Conservation (phyloP, 2,329 filamentous ascomycete species). For the Aureobasidium namibiae region DNA sequence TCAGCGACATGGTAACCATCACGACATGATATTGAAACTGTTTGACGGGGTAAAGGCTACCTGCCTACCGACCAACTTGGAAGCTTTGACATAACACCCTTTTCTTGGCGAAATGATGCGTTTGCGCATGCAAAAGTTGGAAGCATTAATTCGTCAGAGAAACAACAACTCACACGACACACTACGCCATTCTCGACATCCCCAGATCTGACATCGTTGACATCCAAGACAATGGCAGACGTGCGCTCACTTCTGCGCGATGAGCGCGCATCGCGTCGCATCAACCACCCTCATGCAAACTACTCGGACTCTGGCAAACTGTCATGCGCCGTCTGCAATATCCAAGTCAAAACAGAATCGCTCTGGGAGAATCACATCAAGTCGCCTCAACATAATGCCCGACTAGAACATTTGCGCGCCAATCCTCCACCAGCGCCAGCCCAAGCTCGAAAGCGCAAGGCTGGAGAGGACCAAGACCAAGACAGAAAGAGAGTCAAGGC, state of each 20-base stretch:
- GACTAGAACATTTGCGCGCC: slow-evolving; percentile 26
- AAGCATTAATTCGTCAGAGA: background rate
- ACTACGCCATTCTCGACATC: background rate
- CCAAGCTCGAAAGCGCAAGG: slow-evolving; percentile 47
- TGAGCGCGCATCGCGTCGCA: slow-evolving; percentile 65
- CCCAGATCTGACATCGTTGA: too few relatives aligned
- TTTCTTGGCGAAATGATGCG: slow-evolving; percentile 6
- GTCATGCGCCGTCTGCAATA: slow-evolving; percentile 58
- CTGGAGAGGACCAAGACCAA: slow-evolving; percentile 21
- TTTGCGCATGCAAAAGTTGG: slow-evolving; percentile 7
- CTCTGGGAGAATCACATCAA: slow-evolving; percentile 58
- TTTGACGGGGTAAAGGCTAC: background rate
- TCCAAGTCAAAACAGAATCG: slow-evolving; percentile 55
- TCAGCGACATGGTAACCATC: background rate
- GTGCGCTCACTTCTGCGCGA: slow-evolving; percentile 71
- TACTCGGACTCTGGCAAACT: slow-evolving; percentile 63
- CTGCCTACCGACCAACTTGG: too few relatives aligned
- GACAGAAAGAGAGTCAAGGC: slow-evolving; percentile 15
- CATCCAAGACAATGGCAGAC: slow-evolving; percentile 59
- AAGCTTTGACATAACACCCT: background rate
- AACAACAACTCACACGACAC: background rate
- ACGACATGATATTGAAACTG: background rate
- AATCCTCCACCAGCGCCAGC: slow-evolving; percentile 16
- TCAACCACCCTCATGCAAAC: slow-evolving; percentile 59
- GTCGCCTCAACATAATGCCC: slow-evolving; percentile 40